Evolutionary conservation across 768 basidiomycete species (phyloP).

Genomic region (Tricholoma sp.): DNA sequence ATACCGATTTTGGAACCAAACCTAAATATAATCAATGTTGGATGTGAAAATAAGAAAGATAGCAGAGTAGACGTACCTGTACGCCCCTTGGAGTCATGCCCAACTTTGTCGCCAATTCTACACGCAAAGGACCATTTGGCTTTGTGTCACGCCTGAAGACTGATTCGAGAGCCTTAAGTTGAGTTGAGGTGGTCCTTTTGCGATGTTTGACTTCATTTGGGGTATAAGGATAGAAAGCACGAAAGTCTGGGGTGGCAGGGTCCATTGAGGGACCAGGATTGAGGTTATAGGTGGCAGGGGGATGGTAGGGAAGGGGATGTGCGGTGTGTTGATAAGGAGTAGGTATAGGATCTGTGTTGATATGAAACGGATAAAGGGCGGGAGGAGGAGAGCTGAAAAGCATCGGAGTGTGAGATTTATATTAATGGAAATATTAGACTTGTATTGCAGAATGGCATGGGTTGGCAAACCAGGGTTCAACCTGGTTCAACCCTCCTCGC

Average conservation of each 20-base stretch:
- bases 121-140: slow-evolving; percentile 77
- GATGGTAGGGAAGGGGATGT: slow-evolving; percentile 18
- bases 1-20: slow-evolving; percentile 88
- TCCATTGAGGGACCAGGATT: slow-evolving; percentile 38
- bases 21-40: slow-evolving; percentile 39
- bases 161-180: slow-evolving; percentile 85
- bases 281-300: slow-evolving; percentile 29
- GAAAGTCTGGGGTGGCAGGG: slow-evolving; percentile 69
- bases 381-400: slow-evolving; percentile 21
- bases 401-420: slow-evolving; percentile 20
- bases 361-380: slow-evolving; percentile 10
- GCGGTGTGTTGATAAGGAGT: slow-evolving; percentile 4
- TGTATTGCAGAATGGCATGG: slow-evolving; percentile 20
- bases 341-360: slow-evolving; percentile 10
- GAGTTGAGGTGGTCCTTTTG: slow-evolving; percentile 81
- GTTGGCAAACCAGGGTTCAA: neutral
- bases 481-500: slow-evolving; percentile 10
- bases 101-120: slow-evolving; percentile 74
- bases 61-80: slow-evolving; percentile 54
- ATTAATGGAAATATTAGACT: slow-evolving; percentile 16
- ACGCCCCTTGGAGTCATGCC: slow-evolving; percentile 94
- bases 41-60: slow-evolving; percentile 2
- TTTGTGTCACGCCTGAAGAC: slow-evolving; percentile 88
- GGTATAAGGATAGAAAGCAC: slow-evolving; percentile 82
- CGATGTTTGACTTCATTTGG: slow-evolving; percentile 94